Evolutionary conservation across 2,329 filamentous ascomycete genomes (phyloP).

Genomic region (Penicillium occitanis): DNA sequence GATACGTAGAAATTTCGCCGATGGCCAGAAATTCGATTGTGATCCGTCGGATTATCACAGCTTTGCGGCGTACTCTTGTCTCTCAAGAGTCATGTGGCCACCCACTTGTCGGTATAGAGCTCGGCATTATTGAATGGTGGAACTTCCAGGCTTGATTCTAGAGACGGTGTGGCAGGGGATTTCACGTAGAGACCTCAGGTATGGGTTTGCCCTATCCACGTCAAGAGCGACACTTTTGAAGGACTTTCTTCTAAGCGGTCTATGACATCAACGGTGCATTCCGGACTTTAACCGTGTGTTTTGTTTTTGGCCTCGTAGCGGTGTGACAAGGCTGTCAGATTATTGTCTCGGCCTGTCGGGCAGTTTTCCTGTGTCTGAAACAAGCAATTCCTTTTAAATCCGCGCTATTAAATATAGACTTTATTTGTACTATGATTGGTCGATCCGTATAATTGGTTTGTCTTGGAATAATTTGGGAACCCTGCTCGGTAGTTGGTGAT

Average conservation of each 20-base stretch:
- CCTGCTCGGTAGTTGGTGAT: not conserved
- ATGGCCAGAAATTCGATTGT: not conserved
- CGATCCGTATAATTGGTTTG: not conserved
- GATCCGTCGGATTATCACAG: not conserved
- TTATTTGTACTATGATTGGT: not conserved
- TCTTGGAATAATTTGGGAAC: not conserved
- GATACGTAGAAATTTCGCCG: not conserved
- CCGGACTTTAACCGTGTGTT: not conserved
- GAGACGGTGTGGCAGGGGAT: not conserved
- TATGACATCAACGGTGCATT: slow-evolving; percentile 11
- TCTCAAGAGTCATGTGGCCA: not conserved
- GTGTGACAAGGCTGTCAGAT: not conserved
- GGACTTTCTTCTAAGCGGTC: not conserved
- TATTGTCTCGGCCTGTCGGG: not conserved
- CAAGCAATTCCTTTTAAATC: not conserved
- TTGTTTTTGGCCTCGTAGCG: slow-evolving; percentile 3
- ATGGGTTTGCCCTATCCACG: not conserved
- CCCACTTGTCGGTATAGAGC: not conserved
- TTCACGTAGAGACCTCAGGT: not conserved
- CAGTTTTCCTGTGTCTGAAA: slow-evolving; percentile 8
- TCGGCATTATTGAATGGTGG: not conserved
- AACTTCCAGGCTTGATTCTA: not conserved
- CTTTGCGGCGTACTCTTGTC: not conserved
- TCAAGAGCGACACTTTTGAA: not conserved
- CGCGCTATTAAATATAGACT: not conserved